Percentiles rank a stretch among this genome's conserved stretches.
Conservation (phyloP, 2,329 filamentous ascomycete genomes). For the Rhinocladiella similis region DNA sequence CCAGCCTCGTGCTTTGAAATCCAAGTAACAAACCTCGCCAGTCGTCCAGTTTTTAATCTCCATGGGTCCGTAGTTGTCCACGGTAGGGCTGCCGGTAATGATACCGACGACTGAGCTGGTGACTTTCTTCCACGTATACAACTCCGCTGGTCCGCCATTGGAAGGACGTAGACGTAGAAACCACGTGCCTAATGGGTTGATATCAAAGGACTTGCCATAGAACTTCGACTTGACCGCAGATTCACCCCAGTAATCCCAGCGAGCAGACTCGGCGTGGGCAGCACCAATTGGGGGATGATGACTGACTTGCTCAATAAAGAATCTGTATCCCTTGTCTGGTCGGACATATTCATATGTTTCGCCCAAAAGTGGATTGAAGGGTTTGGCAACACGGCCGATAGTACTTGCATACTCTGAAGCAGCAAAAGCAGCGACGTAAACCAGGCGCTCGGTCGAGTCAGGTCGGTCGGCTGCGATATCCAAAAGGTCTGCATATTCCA, state of each 20-base stretch:
- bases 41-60: constrained; percentile 97
- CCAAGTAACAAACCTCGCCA: constrained; percentile 81
- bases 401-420: constrained; percentile 96
- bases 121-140: constrained; percentile 99
- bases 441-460: constrained; percentile 86
- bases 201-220: constrained; percentile 95
- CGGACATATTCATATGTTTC: constrained; percentile 97
- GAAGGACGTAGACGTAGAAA: constrained; percentile 82
- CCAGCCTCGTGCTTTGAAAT: constrained; percentile 96
- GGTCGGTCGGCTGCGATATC: constrained; percentile 81
- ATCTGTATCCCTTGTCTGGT: constrained; percentile 95
- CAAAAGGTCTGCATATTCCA: constrained; percentile 94
- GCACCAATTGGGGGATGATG: constrained; percentile 95
- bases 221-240: constrained; percentile 95
- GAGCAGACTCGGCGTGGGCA: constrained; percentile 85
- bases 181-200: constrained; percentile 95
- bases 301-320: constrained; percentile 97
- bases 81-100: constrained; percentile 90
- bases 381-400: constrained; percentile 94
- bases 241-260: constrained; percentile 97
- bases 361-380: constrained; percentile 93
- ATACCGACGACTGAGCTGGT: constrained; percentile 97
- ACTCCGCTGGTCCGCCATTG: constrained; percentile 73
- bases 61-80: constrained; percentile 98
- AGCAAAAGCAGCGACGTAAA: constrained; percentile 94